Percentiles rank a stretch among this genome's conserved stretches.
Evolutionary conservation across 169 alveolate genomes (phyloP).

Genomic region (Plasmodium vivax): DNA sequence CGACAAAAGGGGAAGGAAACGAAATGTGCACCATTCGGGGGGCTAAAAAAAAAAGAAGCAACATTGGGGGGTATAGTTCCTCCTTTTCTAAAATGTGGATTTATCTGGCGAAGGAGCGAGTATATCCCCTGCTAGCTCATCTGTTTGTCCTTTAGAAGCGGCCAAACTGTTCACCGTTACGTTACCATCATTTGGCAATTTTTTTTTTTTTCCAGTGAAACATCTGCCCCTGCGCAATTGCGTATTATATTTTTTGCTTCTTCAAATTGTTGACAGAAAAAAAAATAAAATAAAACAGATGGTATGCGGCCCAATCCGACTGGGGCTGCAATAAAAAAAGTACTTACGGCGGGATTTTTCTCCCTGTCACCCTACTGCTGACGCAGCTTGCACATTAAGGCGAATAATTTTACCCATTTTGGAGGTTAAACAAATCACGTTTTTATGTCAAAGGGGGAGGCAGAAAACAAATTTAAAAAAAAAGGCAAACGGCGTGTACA

Average conservation of each 20-base stretch:
- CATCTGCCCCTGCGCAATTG: neutral
- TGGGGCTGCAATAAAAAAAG: neutral
- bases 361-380: neutral
- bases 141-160: neutral
- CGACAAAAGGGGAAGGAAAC: neutral
- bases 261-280: neutral
- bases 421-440: neutral
- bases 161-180: neutral
- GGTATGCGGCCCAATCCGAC: neutral
- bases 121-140: neutral
- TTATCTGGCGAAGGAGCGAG: neutral
- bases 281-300: neutral
- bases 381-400: neutral
- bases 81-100: neutral
- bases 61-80: neutral
- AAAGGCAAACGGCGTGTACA: neutral
- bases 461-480: neutral
- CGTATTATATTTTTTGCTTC: neutral
- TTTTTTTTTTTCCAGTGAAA: neutral
- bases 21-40: neutral
- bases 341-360: neutral
- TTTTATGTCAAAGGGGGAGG: neutral
- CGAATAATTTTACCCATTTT: neutral
- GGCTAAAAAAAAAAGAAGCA: neutral
- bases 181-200: neutral